Percentiles rank a stretch among this genome's conserved stretches.
phyloP scores from a whole-genome alignment of 1,139 yeast genomes.

The Eremothecium sinecaudum region DNA sequence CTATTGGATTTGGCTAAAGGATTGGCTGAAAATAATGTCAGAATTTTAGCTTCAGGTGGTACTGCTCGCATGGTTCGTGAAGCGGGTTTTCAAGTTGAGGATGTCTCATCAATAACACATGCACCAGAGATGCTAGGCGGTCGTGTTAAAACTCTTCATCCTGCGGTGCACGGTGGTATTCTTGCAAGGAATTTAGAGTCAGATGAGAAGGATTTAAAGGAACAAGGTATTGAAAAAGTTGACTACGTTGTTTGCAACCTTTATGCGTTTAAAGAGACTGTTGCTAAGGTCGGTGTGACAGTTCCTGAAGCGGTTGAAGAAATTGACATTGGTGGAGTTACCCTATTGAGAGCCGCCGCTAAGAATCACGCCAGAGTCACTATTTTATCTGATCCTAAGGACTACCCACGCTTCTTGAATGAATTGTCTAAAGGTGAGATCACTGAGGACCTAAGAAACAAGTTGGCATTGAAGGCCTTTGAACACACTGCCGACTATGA shows the following conservation, averaged over 20 bases:
- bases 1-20: conserved; percentile 93
- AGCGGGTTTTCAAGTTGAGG: conserved; percentile 97
- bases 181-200: conserved; percentile 85
- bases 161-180: conserved; percentile 98
- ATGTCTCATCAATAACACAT: conserved; percentile 86
- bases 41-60: conserved; percentile 95
- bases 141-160: conserved; percentile 94
- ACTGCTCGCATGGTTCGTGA: conserved; percentile 91
- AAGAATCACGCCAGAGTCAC: conserved; percentile 96
- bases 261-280: conserved; percentile 96
- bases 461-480: conserved; percentile 88
- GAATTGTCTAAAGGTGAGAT: conserved; percentile 69
- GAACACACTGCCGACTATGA: conserved; percentile 98
- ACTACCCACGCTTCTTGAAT: conserved; percentile 75
- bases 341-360: conserved; percentile 95
- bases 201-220: conserved; percentile 78
- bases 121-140: conserved; percentile 99
- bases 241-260: conserved; percentile 95
- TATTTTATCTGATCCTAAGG: conserved; percentile 86
- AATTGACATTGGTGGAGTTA: conserved; percentile 97
- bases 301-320: conserved; percentile 97
- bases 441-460: conserved; percentile 64
- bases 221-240: conserved; percentile 87
- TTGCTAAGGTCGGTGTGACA: conserved; percentile 90
- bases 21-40: conserved; percentile 72